Evolutionary conservation across 2,329 filamentous ascomycete genomes (phyloP), one percentile per base, ranked within the genome.

Genomic region (Penicillium brasilianum): DNA sequence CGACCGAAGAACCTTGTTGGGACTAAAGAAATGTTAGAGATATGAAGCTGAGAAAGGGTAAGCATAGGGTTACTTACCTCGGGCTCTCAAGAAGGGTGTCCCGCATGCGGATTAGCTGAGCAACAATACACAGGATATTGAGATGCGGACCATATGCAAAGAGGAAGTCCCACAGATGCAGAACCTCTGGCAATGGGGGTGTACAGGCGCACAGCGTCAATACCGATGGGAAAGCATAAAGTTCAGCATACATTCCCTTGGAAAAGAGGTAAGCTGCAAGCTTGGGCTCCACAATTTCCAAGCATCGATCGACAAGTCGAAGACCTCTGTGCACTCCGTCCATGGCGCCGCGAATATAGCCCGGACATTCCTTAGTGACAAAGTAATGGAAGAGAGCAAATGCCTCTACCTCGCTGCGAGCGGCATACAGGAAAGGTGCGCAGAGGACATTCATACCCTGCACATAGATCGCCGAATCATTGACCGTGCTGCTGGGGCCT

Each of bases 391-490:
- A 97, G 1, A 93, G 90, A 5, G 92, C 89, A 71, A 96, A 99
- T 2, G 95, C 95, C 79, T 99, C 93, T 7, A 93, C 90, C 79
- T 99, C 95, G 75, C 92, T 97, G 60, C 93, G 89, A 1, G 95
- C 93, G 5, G 92, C 93, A 76, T 99, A 99, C 49, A 99, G 83
- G 73, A 99, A 97, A 0, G 95, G 95, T 0, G 95, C 95, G 10
- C 93, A 94, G 16, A 99, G 86, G 43, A 99, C 95, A 74, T 99
- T 99, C 94, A 99, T 98, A 67, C 95, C 95, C 78, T 99, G 95
- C 2, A 99, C 94, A 71, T 99, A 99, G 43, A 91, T 93, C 34
- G 93, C 92, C 11, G 91, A 86, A 69, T 92, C 89, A 34, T 81
- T 79, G 66, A 89, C 84, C 36, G 66, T 64, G 13, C 52, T 39